Conservation (phyloP, 2,329 filamentous ascomycete genomes). For the Scopulariopsis brevicaulis region DNA sequence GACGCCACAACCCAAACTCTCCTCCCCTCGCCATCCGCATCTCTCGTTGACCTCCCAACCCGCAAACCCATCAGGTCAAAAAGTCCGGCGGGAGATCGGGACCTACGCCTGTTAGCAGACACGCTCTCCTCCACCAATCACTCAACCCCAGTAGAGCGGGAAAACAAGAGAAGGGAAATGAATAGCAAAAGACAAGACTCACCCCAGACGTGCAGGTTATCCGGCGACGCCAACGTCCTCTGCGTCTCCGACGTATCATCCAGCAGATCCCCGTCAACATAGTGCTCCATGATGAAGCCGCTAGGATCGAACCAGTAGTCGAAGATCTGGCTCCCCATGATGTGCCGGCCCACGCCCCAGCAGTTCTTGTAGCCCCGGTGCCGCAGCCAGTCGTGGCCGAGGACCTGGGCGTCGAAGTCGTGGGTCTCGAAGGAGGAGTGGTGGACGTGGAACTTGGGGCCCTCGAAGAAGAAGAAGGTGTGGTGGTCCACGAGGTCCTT, state of each 20-base stretch:
- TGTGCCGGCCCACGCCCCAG: constrained; percentile 62
- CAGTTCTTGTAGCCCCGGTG: constrained; percentile 51
- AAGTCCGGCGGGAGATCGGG: constrained; percentile 10
- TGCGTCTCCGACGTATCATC: constrained; percentile 38
- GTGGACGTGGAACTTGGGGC: constrained; percentile 43
- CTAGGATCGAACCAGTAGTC: constrained; percentile 38
- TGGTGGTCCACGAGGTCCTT: constrained; percentile 36
- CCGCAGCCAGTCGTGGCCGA: constrained; percentile 59
- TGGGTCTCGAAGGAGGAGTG: constrained; percentile 61
- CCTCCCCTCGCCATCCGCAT: too few relatives aligned
- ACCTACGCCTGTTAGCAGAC: not conserved
- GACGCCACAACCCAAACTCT: too few relatives aligned
- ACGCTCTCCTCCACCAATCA: not conserved
- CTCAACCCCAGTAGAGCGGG: too few relatives aligned
- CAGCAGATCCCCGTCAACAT: constrained; percentile 58
- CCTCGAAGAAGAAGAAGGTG: constrained; percentile 37
- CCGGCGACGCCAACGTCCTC: constrained; percentile 23
- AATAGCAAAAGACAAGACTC: constrained; percentile 5
- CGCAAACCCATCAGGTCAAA: constrained; percentile 4
- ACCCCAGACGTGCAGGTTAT: constrained; percentile 34
- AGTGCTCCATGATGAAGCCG: constrained; percentile 57
- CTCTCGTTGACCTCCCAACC: too few relatives aligned
- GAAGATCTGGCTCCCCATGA: constrained; percentile 61
- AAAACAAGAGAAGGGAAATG: not conserved
- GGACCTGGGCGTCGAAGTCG: constrained; percentile 58